These are phyloP conservation scores for Microthlaspi erraticum DNA, from an alignment of 345 rosid genomes.

Conservation along the genomic window DNA sequence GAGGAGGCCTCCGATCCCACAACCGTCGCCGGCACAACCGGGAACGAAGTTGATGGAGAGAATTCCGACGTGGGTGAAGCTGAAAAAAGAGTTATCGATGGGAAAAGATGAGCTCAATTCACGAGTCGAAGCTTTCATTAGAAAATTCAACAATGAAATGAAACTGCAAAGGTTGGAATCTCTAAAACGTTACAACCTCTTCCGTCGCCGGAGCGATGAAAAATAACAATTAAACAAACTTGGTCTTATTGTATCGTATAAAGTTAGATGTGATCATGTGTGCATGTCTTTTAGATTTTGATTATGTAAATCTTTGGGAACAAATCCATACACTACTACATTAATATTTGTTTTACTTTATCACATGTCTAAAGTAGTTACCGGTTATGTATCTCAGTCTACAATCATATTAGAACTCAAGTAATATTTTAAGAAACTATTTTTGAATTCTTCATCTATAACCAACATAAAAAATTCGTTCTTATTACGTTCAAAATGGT, in stretches of 20 bases:
- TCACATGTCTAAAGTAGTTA: no score
- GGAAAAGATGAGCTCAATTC: slow-evolving; percentile 85
- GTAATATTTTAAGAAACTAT: no score
- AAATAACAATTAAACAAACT: no score
- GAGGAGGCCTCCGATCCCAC: slow-evolving; percentile 12
- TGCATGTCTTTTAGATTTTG: slow-evolving; percentile 8
- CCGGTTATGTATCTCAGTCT: background rate
- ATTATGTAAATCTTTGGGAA: background rate
- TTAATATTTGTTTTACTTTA: no score
- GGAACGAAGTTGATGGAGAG: slow-evolving; percentile 64
- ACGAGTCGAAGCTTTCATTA: slow-evolving; percentile 83
- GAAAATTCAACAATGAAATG: slow-evolving; percentile 81
- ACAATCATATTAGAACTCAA: background rate
- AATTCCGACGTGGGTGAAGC: slow-evolving; percentile 49
- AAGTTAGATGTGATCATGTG: slow-evolving; percentile 2
- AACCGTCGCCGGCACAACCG: slow-evolving; percentile 1
- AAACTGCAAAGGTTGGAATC: slow-evolving; percentile 80
- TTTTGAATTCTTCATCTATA: no score
- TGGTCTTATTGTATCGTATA: background rate
- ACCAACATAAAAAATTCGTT: no score
- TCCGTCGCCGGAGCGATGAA: slow-evolving; percentile 29
- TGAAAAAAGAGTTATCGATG: slow-evolving; percentile 70
- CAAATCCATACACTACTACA: background rate
- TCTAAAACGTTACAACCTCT: slow-evolving; percentile 54
- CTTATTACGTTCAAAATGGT: no score